phyloP scores from a whole-genome alignment of 768 basidiomycete species.

The Trametes meyenii region DNA sequence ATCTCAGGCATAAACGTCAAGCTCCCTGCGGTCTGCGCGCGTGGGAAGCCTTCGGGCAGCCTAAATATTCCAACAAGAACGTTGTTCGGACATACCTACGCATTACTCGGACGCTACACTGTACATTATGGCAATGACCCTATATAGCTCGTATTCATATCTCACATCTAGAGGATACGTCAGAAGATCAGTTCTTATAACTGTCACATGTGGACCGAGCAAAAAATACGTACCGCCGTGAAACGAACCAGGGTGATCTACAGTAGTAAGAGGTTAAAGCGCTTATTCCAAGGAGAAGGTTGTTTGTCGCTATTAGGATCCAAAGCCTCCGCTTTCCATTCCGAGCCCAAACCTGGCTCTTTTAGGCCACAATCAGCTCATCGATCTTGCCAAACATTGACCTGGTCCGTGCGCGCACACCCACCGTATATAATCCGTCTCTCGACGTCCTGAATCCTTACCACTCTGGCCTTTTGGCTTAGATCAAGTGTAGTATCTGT shows the following conservation, averaged over 20 bases:
- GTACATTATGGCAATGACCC: no score
- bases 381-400: not conserved
- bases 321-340: slow-evolving; percentile 17
- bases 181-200: no score
- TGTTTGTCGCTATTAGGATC: slow-evolving; percentile 15
- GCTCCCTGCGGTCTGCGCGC: no score
- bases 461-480: slow-evolving; percentile 69
- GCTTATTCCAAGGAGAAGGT: not conserved
- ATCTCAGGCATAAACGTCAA: not conserved
- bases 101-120: no score
- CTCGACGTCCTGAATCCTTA: slow-evolving; percentile 32
- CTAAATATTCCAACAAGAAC: no score
- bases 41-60: no score
- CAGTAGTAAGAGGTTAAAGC: not conserved
- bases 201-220: no score
- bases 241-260: no score
- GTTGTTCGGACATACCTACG: no score
- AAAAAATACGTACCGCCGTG: no score
- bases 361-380: not conserved
- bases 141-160: no score
- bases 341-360: not conserved
- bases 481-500: slow-evolving; percentile 82
- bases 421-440: slow-evolving; percentile 3
- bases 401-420: slow-evolving; percentile 20
- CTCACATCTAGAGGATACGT: no score